Evolutionary conservation across 257 asterid genomes (phyloP).

Genomic region (Datura wrightii): DNA sequence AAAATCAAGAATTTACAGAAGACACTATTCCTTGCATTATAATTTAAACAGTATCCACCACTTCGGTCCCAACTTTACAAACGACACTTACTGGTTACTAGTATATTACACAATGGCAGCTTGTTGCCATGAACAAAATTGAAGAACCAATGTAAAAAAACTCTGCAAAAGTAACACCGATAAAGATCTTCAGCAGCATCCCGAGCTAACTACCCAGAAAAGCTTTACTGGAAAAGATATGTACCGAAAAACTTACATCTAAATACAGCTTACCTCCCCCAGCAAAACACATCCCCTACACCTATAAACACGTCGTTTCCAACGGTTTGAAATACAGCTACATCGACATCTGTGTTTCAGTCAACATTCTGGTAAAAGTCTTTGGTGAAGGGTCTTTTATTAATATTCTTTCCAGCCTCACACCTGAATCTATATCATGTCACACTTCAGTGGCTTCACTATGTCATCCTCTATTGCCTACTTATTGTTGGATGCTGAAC

Average conservation of each 20-base stretch:
- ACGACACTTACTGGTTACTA: not conserved
- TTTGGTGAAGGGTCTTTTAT: not conserved
- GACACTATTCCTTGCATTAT: not conserved
- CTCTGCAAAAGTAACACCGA: not conserved
- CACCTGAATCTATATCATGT: not conserved
- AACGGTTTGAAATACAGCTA: not conserved
- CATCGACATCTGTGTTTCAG: not conserved
- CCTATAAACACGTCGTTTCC: not conserved
- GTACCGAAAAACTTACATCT: not conserved
- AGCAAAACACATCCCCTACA: not conserved
- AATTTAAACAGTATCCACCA: not conserved
- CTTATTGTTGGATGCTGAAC: not conserved
- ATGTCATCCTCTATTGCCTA: not conserved
- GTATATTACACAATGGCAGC: not conserved
- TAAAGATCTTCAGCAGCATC: not conserved
- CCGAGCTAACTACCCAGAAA: not conserved
- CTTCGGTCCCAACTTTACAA: not conserved
- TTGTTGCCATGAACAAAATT: slow-evolving; percentile 11
- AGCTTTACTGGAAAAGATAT: not conserved
- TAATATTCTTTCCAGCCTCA: not conserved
- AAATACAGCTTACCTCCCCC: not conserved
- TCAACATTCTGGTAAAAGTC: not conserved
- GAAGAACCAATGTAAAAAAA: not conserved
- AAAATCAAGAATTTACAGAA: not conserved
- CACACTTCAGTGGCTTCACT: not conserved